Conservation (phyloP, 108 stramenopile species). For the Cyclotella atomus region DNA sequence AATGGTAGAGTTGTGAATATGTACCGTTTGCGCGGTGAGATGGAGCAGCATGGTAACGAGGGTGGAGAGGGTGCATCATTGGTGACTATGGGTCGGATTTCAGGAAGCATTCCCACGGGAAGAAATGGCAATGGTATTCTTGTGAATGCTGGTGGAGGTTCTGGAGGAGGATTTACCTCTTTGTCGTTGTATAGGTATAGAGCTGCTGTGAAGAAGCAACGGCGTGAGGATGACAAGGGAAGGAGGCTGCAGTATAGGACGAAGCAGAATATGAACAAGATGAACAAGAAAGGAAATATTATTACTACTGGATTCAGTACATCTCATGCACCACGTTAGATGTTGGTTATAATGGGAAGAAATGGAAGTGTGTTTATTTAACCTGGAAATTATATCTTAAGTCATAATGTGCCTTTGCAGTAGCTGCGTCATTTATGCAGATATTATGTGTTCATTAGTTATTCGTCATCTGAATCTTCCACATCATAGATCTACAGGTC, state of each 20-base stretch:
- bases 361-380: too few species aligned
- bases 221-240: slow-evolving; percentile 62
- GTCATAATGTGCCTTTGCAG: too few species aligned
- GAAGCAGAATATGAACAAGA: slow-evolving; percentile 72
- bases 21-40: slow-evolving; percentile 26
- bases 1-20: slow-evolving; percentile 69
- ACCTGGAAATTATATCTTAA: too few species aligned
- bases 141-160: slow-evolving; percentile 20
- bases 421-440: too few species aligned
- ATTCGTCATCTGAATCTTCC: too few species aligned
- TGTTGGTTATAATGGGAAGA: neutral
- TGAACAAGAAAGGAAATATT: slow-evolving; percentile 90
- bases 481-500: too few species aligned
- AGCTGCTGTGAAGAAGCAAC: slow-evolving; percentile 83
- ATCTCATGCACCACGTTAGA: slow-evolving; percentile 74
- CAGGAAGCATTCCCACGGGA: slow-evolving; percentile 8
- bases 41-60: slow-evolving; percentile 3
- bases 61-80: slow-evolving; percentile 29
- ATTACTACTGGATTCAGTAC: slow-evolving; percentile 81
- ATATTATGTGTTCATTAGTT: too few species aligned
- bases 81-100: slow-evolving; percentile 4
- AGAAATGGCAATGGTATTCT: slow-evolving; percentile 33
- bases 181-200: slow-evolving; percentile 85
- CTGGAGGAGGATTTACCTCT: slow-evolving; percentile 61
- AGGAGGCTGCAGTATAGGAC: slow-evolving; percentile 59